phyloP scores from a whole-genome alignment of 257 asterid species.

The Handroanthus guayacan region DNA sequence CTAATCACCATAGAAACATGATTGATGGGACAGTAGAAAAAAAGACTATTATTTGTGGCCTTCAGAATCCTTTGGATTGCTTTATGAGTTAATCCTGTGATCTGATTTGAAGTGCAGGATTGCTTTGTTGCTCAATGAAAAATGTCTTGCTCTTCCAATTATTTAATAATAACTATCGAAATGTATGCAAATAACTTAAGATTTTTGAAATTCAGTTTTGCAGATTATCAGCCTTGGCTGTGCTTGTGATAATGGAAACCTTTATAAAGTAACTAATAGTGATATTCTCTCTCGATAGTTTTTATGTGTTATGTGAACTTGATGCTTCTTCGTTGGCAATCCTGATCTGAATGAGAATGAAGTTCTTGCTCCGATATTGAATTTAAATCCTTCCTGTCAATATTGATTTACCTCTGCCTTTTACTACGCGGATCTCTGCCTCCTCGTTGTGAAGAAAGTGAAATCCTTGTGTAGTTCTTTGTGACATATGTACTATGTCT shows the following conservation, averaged over 20 bases:
- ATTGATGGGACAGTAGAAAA: constrained; percentile 6
- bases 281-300: background rate
- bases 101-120: constrained; percentile 15
- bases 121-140: background rate
- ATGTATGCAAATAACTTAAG: background rate
- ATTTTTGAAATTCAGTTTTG: background rate
- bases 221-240: background rate
- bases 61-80: background rate
- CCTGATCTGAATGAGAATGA: background rate
- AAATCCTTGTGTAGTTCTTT: background rate
- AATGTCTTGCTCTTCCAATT: background rate
- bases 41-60: constrained; percentile 10
- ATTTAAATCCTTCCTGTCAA: background rate
- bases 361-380: background rate
- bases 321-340: constrained; percentile 17
- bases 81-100: background rate
- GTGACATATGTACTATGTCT: background rate
- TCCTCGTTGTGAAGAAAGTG: background rate
- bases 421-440: background rate
- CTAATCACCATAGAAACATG: background rate
- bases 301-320: constrained; percentile 11
- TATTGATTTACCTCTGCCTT: background rate
- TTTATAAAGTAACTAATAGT: background rate
- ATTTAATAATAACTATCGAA: background rate
- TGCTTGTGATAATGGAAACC: background rate